These are phyloP conservation scores for Apophysomyces variabilis DNA, from an alignment of 371 early-diverging fungal species.

Conservation along the genomic window DNA sequence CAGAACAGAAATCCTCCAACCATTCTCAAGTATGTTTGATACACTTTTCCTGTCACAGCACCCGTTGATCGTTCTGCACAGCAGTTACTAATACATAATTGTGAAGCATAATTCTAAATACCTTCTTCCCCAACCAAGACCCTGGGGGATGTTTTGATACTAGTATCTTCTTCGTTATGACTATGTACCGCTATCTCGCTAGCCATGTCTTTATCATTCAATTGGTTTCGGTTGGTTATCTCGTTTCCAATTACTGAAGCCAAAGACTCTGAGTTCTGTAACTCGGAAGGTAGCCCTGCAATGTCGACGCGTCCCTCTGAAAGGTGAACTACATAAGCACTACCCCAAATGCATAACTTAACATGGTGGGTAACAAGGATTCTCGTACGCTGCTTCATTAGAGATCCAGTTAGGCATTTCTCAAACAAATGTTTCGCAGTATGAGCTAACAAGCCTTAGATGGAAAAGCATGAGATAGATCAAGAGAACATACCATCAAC, in stretches of 20 bases:
- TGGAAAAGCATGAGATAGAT: too few relatives aligned
- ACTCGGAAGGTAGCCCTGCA: slow-evolving; percentile 47
- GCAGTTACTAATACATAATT: not conserved
- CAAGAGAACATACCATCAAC: slow-evolving; percentile 57
- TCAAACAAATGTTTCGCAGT: slow-evolving; percentile 85
- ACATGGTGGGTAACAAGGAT: slow-evolving; percentile 92
- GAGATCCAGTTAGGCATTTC: slow-evolving; percentile 69
- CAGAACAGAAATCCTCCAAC: slow-evolving; percentile 58
- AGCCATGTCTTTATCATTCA: slow-evolving; percentile 25
- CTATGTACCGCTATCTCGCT: not conserved
- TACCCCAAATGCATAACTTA: slow-evolving; percentile 70
- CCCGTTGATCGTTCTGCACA: slow-evolving; percentile 51
- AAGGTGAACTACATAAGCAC: slow-evolving; percentile 69
- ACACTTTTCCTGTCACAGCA: slow-evolving; percentile 53
- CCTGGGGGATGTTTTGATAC: slow-evolving; percentile 20
- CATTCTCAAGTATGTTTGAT: slow-evolving; percentile 50
- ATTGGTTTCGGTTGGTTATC: slow-evolving; percentile 31
- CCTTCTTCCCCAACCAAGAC: slow-evolving; percentile 44
- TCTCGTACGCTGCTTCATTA: slow-evolving; percentile 79
- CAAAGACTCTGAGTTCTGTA: slow-evolving; percentile 48
- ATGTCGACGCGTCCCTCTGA: slow-evolving; percentile 55
- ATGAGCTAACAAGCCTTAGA: slow-evolving; percentile 54
- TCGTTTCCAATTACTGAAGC: slow-evolving; percentile 49
- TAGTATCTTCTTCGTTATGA: not conserved
- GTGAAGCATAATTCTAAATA: not conserved